A percentile compares a stretch with the other conserved stretches of the same genome.
phyloP scores from a whole-genome alignment of 495 filamentous ascomycete genomes.

The Chaetomium tenue region DNA sequence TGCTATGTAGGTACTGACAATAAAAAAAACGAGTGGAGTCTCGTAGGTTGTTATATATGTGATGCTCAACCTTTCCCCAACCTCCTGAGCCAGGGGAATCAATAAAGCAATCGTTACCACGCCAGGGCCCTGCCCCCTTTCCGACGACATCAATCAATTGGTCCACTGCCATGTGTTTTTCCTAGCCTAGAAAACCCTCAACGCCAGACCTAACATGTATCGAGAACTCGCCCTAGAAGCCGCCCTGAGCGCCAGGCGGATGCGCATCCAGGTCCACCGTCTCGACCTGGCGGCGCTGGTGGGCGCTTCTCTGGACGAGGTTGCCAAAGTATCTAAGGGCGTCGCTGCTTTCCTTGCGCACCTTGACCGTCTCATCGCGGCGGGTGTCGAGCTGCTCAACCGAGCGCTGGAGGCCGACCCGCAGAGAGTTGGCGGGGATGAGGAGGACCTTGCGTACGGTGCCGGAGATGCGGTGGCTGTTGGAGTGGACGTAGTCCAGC shows the following conservation, averaged over 20 bases:
- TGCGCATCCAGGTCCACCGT: constrained; percentile 77
- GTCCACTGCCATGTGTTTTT: neutral
- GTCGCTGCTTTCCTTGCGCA: constrained; percentile 68
- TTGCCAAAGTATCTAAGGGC: constrained; percentile 86
- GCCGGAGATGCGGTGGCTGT: constrained; percentile 74
- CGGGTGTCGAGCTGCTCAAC: constrained; percentile 76
- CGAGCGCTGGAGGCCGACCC: constrained; percentile 72
- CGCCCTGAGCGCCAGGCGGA: constrained; percentile 42
- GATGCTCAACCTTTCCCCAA: constrained; percentile 1
- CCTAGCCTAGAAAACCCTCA: constrained; percentile 1
- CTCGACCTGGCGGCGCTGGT: constrained; percentile 70
- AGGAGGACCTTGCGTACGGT: constrained; percentile 85
- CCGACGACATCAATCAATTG: constrained; percentile 2
- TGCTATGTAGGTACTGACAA: neutral
- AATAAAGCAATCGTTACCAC: constrained; percentile 2
- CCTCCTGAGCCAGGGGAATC: constrained; percentile 8
- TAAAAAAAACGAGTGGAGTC: constrained; percentile 22
- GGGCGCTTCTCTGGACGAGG: constrained; percentile 69
- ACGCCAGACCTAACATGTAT: neutral
- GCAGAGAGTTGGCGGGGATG: constrained; percentile 77
- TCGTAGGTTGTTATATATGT: neutral
- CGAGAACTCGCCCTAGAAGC: constrained; percentile 1
- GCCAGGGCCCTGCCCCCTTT: neutral
- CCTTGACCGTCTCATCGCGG: constrained; percentile 75
- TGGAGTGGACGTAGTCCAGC: constrained; percentile 89